Evolutionary conservation across 495 filamentous ascomycete genomes (phyloP).

Genomic region (Pyrenula massariospora): DNA sequence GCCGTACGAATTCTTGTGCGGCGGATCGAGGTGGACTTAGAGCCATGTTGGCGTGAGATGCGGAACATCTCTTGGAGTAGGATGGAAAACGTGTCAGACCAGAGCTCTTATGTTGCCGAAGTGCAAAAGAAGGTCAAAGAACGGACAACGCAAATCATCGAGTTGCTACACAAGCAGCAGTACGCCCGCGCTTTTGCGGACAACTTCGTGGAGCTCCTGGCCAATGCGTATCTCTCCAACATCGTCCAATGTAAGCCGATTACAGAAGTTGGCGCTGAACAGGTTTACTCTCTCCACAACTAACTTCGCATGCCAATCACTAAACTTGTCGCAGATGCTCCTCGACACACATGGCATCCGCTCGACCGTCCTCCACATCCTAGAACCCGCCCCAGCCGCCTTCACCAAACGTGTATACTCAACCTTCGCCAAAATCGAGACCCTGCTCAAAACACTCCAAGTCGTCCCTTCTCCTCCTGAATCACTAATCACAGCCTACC

Average conservation of each 20-base stretch:
- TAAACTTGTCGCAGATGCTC: slow-evolving; percentile 51
- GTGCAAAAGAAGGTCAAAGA: slow-evolving; percentile 60
- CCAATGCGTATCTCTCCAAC: slow-evolving; percentile 65
- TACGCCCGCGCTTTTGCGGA: slow-evolving; percentile 93
- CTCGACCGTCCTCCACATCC: slow-evolving; percentile 58
- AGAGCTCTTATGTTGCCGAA: slow-evolving; percentile 82
- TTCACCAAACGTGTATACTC: slow-evolving; percentile 84
- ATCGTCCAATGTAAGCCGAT: slow-evolving; percentile 84
- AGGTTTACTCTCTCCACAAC: slow-evolving; percentile 32
- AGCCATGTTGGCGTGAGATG: slow-evolving; percentile 93
- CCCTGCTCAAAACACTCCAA: slow-evolving; percentile 91
- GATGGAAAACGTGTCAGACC: slow-evolving; percentile 89
- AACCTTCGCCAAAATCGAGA: slow-evolving; percentile 77
- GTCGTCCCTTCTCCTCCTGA: slow-evolving; percentile 85
- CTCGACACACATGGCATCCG: slow-evolving; percentile 78
- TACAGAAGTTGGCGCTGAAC: slow-evolving; percentile 91
- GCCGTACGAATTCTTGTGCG: slow-evolving; percentile 75
- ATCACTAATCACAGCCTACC: slow-evolving; percentile 91
- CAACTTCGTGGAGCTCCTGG: slow-evolving; percentile 77
- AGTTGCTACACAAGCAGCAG: slow-evolving; percentile 76
- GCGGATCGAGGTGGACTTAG: slow-evolving; percentile 68
- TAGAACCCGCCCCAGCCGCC: slow-evolving; percentile 37
- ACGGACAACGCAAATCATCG: slow-evolving; percentile 59
- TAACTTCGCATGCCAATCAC: not conserved
- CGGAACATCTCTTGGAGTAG: slow-evolving; percentile 91